Percentiles rank a stretch among this genome's conserved stretches.
Conservation (phyloP, 2,329 filamentous ascomycete species). For the Triangularia verruculosa region DNA sequence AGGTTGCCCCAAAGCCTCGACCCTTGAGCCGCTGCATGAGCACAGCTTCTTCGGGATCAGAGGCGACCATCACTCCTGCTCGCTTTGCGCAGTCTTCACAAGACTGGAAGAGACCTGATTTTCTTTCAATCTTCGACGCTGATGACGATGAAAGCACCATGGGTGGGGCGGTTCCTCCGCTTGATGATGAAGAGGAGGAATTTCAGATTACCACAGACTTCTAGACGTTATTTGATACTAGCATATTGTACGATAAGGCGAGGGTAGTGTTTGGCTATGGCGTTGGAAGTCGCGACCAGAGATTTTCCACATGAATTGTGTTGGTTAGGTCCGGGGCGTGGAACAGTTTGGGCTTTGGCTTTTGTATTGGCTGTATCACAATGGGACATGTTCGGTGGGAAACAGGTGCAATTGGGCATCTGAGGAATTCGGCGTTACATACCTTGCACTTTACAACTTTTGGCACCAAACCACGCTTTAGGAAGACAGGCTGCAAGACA, state of each 20-base stretch:
- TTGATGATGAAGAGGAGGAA: slow-evolving; percentile 50
- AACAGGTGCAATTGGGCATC: neutral
- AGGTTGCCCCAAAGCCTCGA: slow-evolving; percentile 21
- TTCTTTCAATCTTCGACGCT: slow-evolving; percentile 57
- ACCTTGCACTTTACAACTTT: too few relatives aligned
- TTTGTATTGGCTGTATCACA: neutral
- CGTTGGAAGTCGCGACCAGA: slow-evolving; percentile 1
- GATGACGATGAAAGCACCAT: slow-evolving; percentile 46
- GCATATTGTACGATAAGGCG: neutral
- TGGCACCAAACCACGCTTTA: too few relatives aligned
- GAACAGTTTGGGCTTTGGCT: neutral
- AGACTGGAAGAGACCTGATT: slow-evolving; percentile 45
- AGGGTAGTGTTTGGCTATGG: slow-evolving; percentile 14
- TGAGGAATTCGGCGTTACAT: neutral
- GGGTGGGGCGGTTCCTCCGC: slow-evolving; percentile 35
- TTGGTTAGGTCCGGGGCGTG: neutral
- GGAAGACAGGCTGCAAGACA: neutral
- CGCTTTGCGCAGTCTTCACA: slow-evolving; percentile 36
- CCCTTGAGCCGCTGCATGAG: slow-evolving; percentile 35
- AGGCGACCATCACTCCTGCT: slow-evolving; percentile 49
- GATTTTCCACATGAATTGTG: neutral
- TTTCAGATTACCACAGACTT: slow-evolving; percentile 53
- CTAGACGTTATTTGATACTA: slow-evolving; percentile 9
- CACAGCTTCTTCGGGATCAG: slow-evolving; percentile 38
- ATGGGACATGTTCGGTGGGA: neutral